Evolutionary conservation across 164 flowering plant species (phyloP).

Genomic region (Litsea cubeba): DNA sequence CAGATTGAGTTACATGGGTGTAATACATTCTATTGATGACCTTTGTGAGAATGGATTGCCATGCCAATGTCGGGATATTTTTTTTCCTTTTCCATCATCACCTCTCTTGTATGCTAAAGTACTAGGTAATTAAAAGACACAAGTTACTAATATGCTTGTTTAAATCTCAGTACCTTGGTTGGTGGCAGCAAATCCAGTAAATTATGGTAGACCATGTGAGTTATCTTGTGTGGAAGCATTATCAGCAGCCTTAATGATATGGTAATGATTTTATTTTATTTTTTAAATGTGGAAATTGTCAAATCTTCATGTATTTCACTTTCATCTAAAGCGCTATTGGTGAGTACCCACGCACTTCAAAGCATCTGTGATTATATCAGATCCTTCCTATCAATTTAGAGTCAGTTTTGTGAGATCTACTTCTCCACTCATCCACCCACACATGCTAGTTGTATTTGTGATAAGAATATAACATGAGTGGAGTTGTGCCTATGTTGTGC

Average conservation of each 20-base stretch:
- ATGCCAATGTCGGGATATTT: not conserved
- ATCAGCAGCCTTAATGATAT: constrained; percentile 85
- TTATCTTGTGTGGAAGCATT: constrained; percentile 97
- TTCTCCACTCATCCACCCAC: no score
- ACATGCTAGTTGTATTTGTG: no score
- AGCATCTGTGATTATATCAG: not conserved
- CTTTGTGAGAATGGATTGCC: no score
- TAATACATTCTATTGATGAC: no score
- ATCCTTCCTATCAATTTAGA: not conserved
- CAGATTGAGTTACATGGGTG: no score
- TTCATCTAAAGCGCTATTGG: not conserved
- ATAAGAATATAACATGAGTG: no score
- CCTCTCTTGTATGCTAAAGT: not conserved
- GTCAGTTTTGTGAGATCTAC: not conserved
- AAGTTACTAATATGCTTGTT: not conserved
- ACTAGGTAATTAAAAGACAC: not conserved
- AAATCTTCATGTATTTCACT: not conserved
- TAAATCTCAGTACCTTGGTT: constrained; percentile 89
- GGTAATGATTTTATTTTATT: constrained; percentile 35
- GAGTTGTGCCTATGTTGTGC: not conserved
- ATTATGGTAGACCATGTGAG: constrained; percentile 95
- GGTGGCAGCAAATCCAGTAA: constrained; percentile 97
- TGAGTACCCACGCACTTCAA: not conserved
- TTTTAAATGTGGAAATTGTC: not conserved
- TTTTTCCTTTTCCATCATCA: not conserved